Evolutionary conservation across 2,329 filamentous ascomycete species (phyloP), one percentile per base, ranked within the genome.

Genomic region (Rugonectria rugulosa): DNA sequence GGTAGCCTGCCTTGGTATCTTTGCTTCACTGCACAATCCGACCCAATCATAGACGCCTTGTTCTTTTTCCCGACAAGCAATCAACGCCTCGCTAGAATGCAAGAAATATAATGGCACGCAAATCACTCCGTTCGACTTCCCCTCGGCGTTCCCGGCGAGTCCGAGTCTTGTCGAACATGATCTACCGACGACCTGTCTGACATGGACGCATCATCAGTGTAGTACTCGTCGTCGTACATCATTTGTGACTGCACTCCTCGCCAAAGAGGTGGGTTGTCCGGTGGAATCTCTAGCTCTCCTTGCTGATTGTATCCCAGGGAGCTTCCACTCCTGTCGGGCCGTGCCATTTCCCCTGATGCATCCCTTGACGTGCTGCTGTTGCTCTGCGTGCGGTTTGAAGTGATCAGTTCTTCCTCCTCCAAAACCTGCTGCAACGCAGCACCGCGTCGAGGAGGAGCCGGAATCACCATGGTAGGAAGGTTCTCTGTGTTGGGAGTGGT

Each of bases 391-490:
- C 49, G 53, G n/a, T 58, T 53, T 6, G 60, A 19, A 11, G 61
- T 58, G 49, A 57, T 60, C 8, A 65, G 44, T 26, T 71, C 77
- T 53, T 85, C 81, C 56, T 87, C 83, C 55, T 85, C 82, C 2
- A 85, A 70, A 7, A 87, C 75, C 49, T 81, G 78, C n/a, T 81
- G 79, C 4, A 87, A 68, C 41, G 83, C 81, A 0, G 81, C 79
- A 5, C 84, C 83, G 53, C 79, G 75, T n/a, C 86, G 78, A 29
- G 80, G 78, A 15, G 86, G 86, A 1, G 86, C 84, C 3, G 86
- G 85, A 12, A 88, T 87, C 7, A 87, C 79, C 15, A 78, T 84
- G 2, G 85, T 79, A 2, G 85, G 84, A 15, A 88, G 72, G 56
- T 78, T 80, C 17, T 81, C 81, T 2, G 80, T 83, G 61, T 83